A percentile compares a stretch with the other conserved stretches of the same genome.
Evolutionary conservation across 2,329 filamentous ascomycete species (phyloP).

Genomic region (Neopestalotiopsis sp.): DNA sequence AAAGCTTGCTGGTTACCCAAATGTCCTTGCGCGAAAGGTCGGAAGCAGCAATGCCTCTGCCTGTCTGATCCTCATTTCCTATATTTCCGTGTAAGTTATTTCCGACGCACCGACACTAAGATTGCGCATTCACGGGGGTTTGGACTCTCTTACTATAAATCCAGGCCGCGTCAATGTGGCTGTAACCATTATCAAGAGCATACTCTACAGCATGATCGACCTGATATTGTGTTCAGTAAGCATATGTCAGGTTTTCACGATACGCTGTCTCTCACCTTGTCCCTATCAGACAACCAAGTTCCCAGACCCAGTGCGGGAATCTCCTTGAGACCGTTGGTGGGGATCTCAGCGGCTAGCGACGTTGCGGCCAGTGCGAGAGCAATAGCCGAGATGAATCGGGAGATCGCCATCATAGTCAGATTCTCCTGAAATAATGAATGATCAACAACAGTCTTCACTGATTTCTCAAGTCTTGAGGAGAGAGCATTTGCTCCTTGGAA

Average conservation of each 20-base stretch:
- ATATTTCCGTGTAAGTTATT: constrained; percentile 6
- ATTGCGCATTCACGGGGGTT: background rate
- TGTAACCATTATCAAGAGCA: constrained; percentile 34
- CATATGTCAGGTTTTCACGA: background rate
- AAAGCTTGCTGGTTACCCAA: constrained; percentile 50
- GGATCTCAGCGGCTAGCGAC: constrained; percentile 6
- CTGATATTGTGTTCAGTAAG: constrained; percentile 17
- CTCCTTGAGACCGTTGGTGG: constrained; percentile 21
- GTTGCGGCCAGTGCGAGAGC: constrained; percentile 5
- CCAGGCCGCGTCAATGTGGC: constrained; percentile 35
- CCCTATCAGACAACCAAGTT: constrained; percentile 36
- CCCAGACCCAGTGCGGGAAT: constrained; percentile 37
- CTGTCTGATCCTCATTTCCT: constrained; percentile 55
- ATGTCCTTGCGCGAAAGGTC: constrained; percentile 59
- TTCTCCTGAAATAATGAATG: background rate
- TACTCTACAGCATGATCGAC: constrained; percentile 36
- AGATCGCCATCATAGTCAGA: constrained; percentile 4
- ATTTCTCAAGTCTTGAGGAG: background rate
- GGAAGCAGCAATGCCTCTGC: constrained; percentile 51
- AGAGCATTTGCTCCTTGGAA: background rate
- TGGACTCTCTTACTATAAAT: constrained; percentile 31
- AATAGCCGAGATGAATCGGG: constrained; percentile 2
- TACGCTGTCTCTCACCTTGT: constrained; percentile 24
- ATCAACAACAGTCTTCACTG: background rate
- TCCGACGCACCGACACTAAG: background rate